Evolutionary conservation across 176 grass and related monocot genomes (phyloP).

Genomic region (Lolium perenne): DNA sequence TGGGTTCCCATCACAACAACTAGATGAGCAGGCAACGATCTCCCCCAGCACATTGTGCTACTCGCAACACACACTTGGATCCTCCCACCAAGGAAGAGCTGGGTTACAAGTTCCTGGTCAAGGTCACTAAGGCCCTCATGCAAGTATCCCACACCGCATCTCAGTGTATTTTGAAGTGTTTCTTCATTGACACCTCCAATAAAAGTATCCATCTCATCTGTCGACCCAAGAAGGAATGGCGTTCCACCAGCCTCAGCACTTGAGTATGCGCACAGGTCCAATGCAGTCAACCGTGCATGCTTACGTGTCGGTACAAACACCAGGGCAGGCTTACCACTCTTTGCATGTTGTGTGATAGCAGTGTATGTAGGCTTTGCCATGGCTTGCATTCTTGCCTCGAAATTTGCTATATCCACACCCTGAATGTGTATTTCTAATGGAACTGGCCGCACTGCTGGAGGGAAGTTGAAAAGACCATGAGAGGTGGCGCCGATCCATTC

Average conservation of each 20-base stretch:
- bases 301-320: slow-evolving; percentile 92
- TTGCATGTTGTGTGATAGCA: slow-evolving; percentile 87
- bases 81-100: slow-evolving; percentile 81
- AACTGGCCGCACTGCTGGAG: slow-evolving; percentile 89
- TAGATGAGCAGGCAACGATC: slow-evolving; percentile 85
- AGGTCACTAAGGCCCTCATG: slow-evolving; percentile 86
- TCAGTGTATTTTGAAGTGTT: slow-evolving; percentile 66
- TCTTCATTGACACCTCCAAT: slow-evolving; percentile 70
- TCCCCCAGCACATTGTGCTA: slow-evolving; percentile 92
- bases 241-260: slow-evolving; percentile 70
- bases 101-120: slow-evolving; percentile 83
- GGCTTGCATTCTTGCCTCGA: slow-evolving; percentile 97
- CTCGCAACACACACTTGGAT: slow-evolving; percentile 95
- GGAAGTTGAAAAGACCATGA: slow-evolving; percentile 94
- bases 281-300: slow-evolving; percentile 80
- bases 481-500: slow-evolving; percentile 95
- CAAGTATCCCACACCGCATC: slow-evolving; percentile 88
- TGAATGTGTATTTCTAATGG: slow-evolving; percentile 97
- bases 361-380: slow-evolving; percentile 98
- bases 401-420: slow-evolving; percentile 92
- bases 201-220: slow-evolving; percentile 84
- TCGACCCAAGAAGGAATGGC: slow-evolving; percentile 75
- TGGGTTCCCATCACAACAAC: slow-evolving; percentile 98
- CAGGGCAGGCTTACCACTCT: slow-evolving; percentile 84
- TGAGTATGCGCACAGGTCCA: slow-evolving; percentile 86